Percentiles rank a stretch among this genome's conserved stretches.
Evolutionary conservation across 1,284 basidiomycete genomes (phyloP).

Genomic region (Tilletiaria anomala): DNA sequence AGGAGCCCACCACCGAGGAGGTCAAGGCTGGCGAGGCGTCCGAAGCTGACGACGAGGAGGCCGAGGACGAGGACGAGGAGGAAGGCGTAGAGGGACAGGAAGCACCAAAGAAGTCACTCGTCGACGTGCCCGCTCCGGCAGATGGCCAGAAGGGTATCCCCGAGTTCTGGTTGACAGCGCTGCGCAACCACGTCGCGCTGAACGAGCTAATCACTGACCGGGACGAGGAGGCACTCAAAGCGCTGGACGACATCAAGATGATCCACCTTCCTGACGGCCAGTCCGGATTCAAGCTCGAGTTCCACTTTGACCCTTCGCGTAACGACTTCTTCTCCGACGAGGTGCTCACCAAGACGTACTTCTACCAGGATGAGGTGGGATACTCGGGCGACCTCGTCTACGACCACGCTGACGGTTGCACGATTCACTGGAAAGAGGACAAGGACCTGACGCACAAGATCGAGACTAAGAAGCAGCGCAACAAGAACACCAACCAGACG

Average conservation of each 20-base stretch:
- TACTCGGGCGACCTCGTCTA: conserved; percentile 91
- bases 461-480: conserved; percentile 97
- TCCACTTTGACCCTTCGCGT: conserved; percentile 51
- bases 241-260: conserved; percentile 55
- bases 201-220: conserved; percentile 82
- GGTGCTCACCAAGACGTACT: conserved; percentile 79
- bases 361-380: conserved; percentile 79
- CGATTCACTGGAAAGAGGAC: conserved; percentile 94
- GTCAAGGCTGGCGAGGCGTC: conserved; percentile 60
- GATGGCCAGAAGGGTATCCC: conserved; percentile 56
- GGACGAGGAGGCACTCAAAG: conserved; percentile 59
- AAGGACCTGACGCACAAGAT: conserved; percentile 94
- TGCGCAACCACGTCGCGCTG: conserved; percentile 77
- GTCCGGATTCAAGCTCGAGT: conserved; percentile 79
- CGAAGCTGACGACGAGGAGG: conserved; percentile 48
- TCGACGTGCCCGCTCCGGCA: conserved; percentile 40
- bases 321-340: conserved; percentile 82
- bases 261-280: conserved; percentile 53
- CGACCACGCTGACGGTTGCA: conserved; percentile 74
- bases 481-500: conserved; percentile 51
- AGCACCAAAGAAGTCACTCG: conserved; percentile 22
- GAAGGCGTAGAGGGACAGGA: conserved; percentile 35
- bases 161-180: conserved; percentile 93
- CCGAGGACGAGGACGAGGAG: conserved; percentile 43
- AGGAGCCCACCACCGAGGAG: conserved; percentile 64